Base-by-base conservation (phyloP, 2,329 filamentous ascomycete species). In the Thyridium curvatum region DNA sequence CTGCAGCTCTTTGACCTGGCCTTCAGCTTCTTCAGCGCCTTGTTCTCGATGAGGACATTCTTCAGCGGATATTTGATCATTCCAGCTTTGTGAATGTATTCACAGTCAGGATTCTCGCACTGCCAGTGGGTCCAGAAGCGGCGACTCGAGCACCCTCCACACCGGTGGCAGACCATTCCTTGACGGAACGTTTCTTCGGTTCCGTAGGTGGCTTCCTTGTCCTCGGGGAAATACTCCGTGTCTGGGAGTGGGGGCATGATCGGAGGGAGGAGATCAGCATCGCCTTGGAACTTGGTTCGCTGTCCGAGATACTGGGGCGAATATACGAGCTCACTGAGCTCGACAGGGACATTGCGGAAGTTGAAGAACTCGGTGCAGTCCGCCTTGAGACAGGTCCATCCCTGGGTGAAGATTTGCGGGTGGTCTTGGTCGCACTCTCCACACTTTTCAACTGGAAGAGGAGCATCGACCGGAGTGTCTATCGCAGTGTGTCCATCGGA, bases 101-200 rank as follows among this genome's bases (percentile, higher is more conserved):
- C 21, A 26, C 21, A 26, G 21, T 10, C 10, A 6, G 1, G n/a
- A n/a, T 47, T 74, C 32, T 69, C 63, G 43, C 83, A 89, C 18
- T 61, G 56, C 82, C 81, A 86, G 2, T 69, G 67, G 5, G 58
- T 60, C 80, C 82, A 89, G 16, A 68, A 57, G 12, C 71, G 63
- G 2, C 84, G 69, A 3, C 77, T 68, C 32, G 69, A 78, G 48
- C 83, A 86, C 31, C 75, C 69, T 0, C 66, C 61, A 46, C 85
- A 89, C 2, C 60, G 42, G 0, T 77, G 78, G 47, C 85, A 89
- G 3, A 84, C 74, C 34, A 87, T 74, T 0, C 84, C 84, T 37
- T 67, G 65, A 50, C 77, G 82, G 40, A 72, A 77, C 8, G 64
- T 55, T 3, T 63, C 60, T 9, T 74, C 69, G 0, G 72, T 69